These are phyloP conservation scores for Lachancea kluyveri DNA, from an alignment of 805 yeast genomes.

Conservation along the genomic window DNA sequence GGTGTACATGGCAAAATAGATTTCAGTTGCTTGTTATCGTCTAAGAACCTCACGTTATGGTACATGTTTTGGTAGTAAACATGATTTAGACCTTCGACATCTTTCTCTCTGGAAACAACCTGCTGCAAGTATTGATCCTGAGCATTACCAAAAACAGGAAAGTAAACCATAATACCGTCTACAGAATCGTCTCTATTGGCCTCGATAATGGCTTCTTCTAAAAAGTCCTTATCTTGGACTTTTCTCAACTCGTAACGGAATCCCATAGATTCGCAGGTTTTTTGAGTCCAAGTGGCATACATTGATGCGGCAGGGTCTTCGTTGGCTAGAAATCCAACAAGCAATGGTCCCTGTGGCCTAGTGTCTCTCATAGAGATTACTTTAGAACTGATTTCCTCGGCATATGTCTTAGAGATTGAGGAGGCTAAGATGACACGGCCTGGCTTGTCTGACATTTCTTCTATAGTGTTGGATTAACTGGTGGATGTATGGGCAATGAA, in stretches of 20 bases:
- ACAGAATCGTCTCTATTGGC: constrained; percentile 75
- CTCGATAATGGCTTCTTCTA: constrained; percentile 75
- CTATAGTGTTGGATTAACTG: too few relatives aligned
- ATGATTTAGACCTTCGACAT: constrained; percentile 93
- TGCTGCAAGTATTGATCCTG: constrained; percentile 97
- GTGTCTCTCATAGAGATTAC: constrained; percentile 39
- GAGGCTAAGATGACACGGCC: constrained; percentile 86
- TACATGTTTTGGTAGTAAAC: constrained; percentile 89
- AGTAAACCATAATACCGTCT: constrained; percentile 93
- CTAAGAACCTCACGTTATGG: constrained; percentile 84
- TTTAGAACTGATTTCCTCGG: constrained; percentile 59
- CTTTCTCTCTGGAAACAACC: constrained; percentile 84
- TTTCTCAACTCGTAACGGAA: constrained; percentile 73
- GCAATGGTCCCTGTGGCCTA: constrained; percentile 50
- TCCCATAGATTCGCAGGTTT: constrained; percentile 81
- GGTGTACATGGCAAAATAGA: constrained; percentile 96
- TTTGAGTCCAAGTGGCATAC: constrained; percentile 95
- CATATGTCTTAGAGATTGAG: constrained; percentile 74
- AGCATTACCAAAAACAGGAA: constrained; percentile 92
- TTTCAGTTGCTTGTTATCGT: constrained; percentile 57
- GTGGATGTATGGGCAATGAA: too few relatives aligned
- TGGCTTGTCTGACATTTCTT: constrained; percentile 33
- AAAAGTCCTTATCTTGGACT: constrained; percentile 65
- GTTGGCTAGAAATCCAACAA: constrained; percentile 91
- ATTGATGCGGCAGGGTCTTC: constrained; percentile 90